Conservation (phyloP, 2,329 filamentous ascomycete genomes). For the Botrytis tulipae region DNA sequence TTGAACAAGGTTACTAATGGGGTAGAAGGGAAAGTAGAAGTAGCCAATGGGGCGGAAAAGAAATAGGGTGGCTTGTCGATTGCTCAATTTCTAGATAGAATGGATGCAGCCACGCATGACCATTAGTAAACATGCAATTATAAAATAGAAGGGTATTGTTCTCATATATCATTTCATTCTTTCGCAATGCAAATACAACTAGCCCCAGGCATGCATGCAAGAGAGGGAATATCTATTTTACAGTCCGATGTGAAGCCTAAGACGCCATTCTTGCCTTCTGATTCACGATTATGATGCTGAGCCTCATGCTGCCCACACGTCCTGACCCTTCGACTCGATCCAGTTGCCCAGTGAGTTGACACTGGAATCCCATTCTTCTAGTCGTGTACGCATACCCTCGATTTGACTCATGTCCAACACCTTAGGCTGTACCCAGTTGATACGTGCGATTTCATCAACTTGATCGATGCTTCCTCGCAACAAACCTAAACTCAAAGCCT, state of each 20-base stretch:
- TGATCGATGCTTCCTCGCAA: slow-evolving; percentile 93
- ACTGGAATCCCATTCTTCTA: slow-evolving; percentile 93
- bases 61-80: background rate
- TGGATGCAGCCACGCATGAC: background rate
- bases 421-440: slow-evolving; percentile 99
- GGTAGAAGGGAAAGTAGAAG: background rate
- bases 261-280: slow-evolving; percentile 30
- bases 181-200: slow-evolving; percentile 3
- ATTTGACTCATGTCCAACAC: slow-evolving; percentile 95
- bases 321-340: slow-evolving; percentile 91
- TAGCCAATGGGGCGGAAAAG: background rate
- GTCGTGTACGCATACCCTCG: slow-evolving; percentile 79
- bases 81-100: background rate
- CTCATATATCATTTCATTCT: slow-evolving; percentile 18
- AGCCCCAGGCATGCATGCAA: background rate
- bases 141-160: background rate
- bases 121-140: background rate
- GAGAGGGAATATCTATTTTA: slow-evolving; percentile 34
- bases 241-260: slow-evolving; percentile 31
- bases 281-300: slow-evolving; percentile 19
- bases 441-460: slow-evolving; percentile 88
- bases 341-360: slow-evolving; percentile 96
- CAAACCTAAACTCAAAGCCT: slow-evolving; percentile 90
- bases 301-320: slow-evolving; percentile 86
- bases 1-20: background rate